Conservation (phyloP, 108 stramenopile species). For the Skeletonema tropicum region DNA sequence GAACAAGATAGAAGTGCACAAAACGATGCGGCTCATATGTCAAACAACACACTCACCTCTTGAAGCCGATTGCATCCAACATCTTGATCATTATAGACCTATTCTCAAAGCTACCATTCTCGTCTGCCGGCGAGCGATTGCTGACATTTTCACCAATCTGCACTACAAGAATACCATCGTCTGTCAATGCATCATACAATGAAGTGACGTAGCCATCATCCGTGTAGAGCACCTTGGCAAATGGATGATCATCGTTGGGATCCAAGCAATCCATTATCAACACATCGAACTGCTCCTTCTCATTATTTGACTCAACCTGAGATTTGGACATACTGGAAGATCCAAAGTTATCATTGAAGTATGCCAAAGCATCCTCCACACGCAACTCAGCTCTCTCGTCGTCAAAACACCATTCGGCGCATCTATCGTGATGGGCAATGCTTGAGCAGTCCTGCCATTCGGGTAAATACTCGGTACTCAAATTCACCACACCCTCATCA, state of each 20-base stretch:
- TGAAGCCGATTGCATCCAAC: no score
- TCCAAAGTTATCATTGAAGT: slow-evolving; percentile 59
- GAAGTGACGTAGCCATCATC: slow-evolving; percentile 51
- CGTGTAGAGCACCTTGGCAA: slow-evolving; percentile 43
- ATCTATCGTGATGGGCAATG: slow-evolving; percentile 72
- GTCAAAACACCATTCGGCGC: slow-evolving; percentile 61
- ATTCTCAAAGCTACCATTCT: slow-evolving; percentile 50
- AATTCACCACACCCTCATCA: slow-evolving; percentile 48
- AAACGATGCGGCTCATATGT: no score
- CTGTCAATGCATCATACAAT: slow-evolving; percentile 48
- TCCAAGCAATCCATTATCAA: slow-evolving; percentile 17
- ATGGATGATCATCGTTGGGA: slow-evolving; percentile 14
- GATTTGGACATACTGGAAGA: neutral
- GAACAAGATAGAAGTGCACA: neutral
- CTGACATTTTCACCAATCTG: slow-evolving; percentile 45
- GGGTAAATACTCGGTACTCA: slow-evolving; percentile 38
- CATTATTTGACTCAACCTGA: neutral
- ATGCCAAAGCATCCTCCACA: slow-evolving; percentile 62
- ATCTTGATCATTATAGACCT: slow-evolving; percentile 52
- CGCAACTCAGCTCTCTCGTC: slow-evolving; percentile 52
- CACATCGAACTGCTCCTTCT: slow-evolving; percentile 6
- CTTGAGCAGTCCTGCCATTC: slow-evolving; percentile 28
- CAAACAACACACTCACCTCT: no score
- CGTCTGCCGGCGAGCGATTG: neutral
- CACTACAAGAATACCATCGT: slow-evolving; percentile 50